A percentile compares a stretch with the other conserved stretches of the same genome.
phyloP scores from a whole-genome alignment of 805 yeast species.

The Wickerhamiella shivajii region DNA sequence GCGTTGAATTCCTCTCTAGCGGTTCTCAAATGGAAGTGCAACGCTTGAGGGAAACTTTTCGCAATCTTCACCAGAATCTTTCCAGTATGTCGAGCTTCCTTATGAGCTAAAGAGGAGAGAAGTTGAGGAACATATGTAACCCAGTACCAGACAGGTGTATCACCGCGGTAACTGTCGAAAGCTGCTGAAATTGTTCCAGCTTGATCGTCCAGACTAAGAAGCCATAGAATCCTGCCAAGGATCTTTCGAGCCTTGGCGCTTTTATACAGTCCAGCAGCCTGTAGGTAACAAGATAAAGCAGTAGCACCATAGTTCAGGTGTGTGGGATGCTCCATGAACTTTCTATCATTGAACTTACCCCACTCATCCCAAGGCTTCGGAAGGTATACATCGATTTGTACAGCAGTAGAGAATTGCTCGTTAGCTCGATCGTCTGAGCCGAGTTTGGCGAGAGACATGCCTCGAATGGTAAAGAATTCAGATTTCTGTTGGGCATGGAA shows the following conservation, averaged over 20 bases:
- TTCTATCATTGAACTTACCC: constrained; percentile 88
- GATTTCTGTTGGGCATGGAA: constrained; percentile 97
- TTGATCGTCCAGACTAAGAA: constrained; percentile 78
- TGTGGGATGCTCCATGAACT: constrained; percentile 69
- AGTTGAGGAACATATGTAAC: constrained; percentile 92
- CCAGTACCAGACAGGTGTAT: constrained; percentile 99
- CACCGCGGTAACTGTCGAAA: constrained; percentile 85
- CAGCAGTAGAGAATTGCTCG: constrained; percentile 96
- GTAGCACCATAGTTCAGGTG: constrained; percentile 78
- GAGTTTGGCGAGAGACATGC: constrained; percentile 89
- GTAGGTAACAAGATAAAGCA: constrained; percentile 89
- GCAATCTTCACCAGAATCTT: constrained; percentile 84
- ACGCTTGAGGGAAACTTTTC: constrained; percentile 91
- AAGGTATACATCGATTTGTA: constrained; percentile 80
- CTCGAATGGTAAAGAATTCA: constrained; percentile 92
- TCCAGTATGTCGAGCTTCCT: constrained; percentile 80
- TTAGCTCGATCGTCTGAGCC: constrained; percentile 90
- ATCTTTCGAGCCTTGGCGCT: constrained; percentile 80
- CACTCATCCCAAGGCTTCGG: constrained; percentile 99
- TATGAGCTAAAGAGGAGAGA: constrained; percentile 75
- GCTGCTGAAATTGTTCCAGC: constrained; percentile 71
- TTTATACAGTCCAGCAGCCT: constrained; percentile 94
- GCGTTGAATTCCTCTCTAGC: constrained; percentile 86
- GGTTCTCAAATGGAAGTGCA: constrained; percentile 89
- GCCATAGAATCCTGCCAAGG: constrained; percentile 83